Base-by-base conservation (phyloP, 2,329 filamentous ascomycete genomes). In the Alternaria gaisen region DNA sequence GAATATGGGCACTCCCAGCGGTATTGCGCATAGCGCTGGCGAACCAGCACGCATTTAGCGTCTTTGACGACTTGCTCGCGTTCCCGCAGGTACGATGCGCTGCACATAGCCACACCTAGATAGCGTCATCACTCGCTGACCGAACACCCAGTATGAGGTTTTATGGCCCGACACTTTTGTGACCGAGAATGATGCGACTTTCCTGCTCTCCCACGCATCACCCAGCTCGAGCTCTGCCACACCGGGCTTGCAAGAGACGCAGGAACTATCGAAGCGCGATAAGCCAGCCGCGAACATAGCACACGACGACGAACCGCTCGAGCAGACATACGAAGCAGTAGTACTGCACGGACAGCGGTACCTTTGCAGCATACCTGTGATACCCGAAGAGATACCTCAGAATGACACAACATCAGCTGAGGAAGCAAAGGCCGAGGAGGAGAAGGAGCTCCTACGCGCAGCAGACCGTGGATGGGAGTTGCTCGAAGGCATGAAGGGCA, bases 11-110 rank as follows among this genome's bases (percentile, higher is more conserved):
- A 10, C 74, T 84, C 24, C 81, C 82, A 20, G 81, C 81, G 3
- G 68, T 84, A 20, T 64, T 84, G 65, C 81, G 81, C 61, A 73
- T 83, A 50, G 81, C 80, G 56, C 77, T 84, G 60, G 85, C 84
- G 47, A 85, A 79, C 70, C 84, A 86, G 70, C 84, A 85, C 67
- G 80, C 84, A 20, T 97, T 97, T 82, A 97, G 90, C 80, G 91
- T 97, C 58, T 89, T 95, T 72, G 92, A 97, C 75, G 94, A 97
- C 76, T 79, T 97, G 53, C 85, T 97, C 58, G 93, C 93, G 18
- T 93, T 91, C 79, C 94, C 94, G 11, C 92, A 95, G 85, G 92
- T 94, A 83, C 65, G 83, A 63, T 64, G 53, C 59, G 51, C 56
- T 56, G 22, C 51, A 11, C 46, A 10, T 12, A 30, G 1, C 5